Conservation (phyloP, 306 rosid genomes). For the Lathyrus sativus region DNA sequence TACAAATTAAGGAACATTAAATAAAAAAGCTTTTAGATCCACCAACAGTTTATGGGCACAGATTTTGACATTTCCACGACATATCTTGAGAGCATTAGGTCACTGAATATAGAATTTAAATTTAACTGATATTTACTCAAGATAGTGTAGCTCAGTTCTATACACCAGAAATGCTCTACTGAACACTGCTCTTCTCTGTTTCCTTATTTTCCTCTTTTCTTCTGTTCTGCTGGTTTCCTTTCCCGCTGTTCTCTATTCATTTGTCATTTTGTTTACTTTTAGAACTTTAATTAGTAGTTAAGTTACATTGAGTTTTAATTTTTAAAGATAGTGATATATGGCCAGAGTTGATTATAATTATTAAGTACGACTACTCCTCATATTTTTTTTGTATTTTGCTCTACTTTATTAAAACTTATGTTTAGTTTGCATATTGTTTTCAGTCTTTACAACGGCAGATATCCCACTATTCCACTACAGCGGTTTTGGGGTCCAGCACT, state of each 20-base stretch:
- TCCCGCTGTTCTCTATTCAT: not conserved
- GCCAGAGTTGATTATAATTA: not conserved
- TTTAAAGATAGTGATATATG: not conserved
- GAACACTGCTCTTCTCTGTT: not conserved
- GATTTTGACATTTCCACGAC: conserved; percentile 25
- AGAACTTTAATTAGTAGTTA: conserved; percentile 2
- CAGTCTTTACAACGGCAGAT: not conserved
- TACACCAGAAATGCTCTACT: not conserved
- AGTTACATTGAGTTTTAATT: not conserved
- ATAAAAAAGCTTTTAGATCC: conserved; percentile 14
- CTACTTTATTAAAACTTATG: not conserved
- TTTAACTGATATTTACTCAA: not conserved
- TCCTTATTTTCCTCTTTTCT: not conserved
- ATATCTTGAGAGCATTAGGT: not conserved
- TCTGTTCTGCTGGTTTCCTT: not conserved
- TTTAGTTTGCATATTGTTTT: not conserved
- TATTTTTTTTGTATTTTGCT: not conserved
- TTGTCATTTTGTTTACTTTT: not conserved
- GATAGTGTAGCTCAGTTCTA: not conserved
- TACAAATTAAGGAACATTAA: conserved; percentile 12
- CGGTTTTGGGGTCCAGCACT: not conserved
- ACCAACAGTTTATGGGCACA: conserved; percentile 13
- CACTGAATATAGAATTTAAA: not conserved
- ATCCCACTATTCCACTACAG: not conserved
- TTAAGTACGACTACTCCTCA: not conserved